Base-by-base conservation (phyloP, 306 rosid species). In the Abrus pulchellus region DNA sequence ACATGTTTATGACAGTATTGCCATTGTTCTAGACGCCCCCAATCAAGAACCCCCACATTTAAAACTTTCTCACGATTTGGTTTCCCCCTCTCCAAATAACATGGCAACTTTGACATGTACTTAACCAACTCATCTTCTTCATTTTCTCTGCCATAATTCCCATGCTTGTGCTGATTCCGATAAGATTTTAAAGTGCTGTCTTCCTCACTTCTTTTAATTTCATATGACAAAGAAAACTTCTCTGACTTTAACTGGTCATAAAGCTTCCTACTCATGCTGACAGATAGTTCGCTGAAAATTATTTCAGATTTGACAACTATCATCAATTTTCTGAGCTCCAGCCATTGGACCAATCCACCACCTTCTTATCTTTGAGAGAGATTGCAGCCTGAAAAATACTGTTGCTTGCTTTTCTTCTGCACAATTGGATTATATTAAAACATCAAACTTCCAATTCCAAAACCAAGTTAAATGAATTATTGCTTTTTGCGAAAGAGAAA, bases 21-120 rank as follows among this genome's bases (percentile, higher is more conserved):
- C 99, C 99, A 95, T 82, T 88, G 91, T 79, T 95, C 91, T 38
- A 95, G 88, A 65, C 81, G 90, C 9, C 87, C 78, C 99, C 99
- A 95, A 82, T 95, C 94, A 85, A 95, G 98, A 81, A 95, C 99
- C 72, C 99, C 99, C 30, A 95, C 93, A 81, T 91, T 95, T 57
- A 93, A 87, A 77, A 70, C 88, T 80, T 90, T 91, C 72, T 95
- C 99, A 65, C 84, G 86, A 47, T 62, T 55, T 30, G 84, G 87
- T 80, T 83, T 85, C 20, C 96, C 93, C 65, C 83, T 91, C 84
- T 93, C 90, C 68, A 95, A 89, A 88, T 85, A 95, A 86, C 94
- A 87, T 2, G 99, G 99, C 85, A 95, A 85, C 49, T 86, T 86
- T n/a, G 97, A 89, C 99, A 95, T 95, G 85, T 91, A 86, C 88